Percentiles rank a stretch among this genome's conserved stretches.
These are phyloP conservation scores for Boletus eberwhitei DNA, from an alignment of 768 basidiomycete genomes.

Conservation along the genomic window DNA sequence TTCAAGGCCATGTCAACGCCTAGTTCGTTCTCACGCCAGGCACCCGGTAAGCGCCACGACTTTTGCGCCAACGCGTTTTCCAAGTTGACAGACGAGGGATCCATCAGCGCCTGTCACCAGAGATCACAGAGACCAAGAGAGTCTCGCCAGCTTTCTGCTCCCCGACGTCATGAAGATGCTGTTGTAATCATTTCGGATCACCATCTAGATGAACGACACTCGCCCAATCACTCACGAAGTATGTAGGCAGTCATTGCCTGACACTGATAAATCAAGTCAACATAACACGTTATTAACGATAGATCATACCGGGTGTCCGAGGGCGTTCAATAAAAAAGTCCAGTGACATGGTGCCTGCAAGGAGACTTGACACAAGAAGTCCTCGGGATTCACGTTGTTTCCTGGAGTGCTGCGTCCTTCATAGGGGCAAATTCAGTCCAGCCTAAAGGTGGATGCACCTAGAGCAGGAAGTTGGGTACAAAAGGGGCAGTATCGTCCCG, in stretches of 20 bases:
- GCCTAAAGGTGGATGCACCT: too few species aligned
- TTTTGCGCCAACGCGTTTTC: constrained; percentile 71
- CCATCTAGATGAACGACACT: background rate
- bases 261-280: background rate
- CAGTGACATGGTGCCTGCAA: constrained; percentile 60
- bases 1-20: constrained; percentile 78
- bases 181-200: too few species aligned
- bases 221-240: constrained; percentile 56
- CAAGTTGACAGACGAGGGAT: constrained; percentile 79
- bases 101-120: constrained; percentile 76
- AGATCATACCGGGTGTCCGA: constrained; percentile 69
- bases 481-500: constrained; percentile 29
- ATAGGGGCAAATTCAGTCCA: constrained; percentile 76
- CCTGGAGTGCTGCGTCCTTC: constrained; percentile 47
- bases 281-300: background rate
- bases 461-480: too few species aligned
- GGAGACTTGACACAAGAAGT: constrained; percentile 41
- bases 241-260: constrained; percentile 85
- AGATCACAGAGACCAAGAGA: constrained; percentile 75
- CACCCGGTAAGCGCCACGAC: constrained; percentile 87
- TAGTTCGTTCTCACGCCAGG: constrained; percentile 79
- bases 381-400: constrained; percentile 49
- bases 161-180: too few species aligned
- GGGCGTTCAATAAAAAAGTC: constrained; percentile 69
- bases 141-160: constrained; percentile 84